Conservation (phyloP, 768 basidiomycete species). For the Phylloporus rhodoxanthus region DNA sequence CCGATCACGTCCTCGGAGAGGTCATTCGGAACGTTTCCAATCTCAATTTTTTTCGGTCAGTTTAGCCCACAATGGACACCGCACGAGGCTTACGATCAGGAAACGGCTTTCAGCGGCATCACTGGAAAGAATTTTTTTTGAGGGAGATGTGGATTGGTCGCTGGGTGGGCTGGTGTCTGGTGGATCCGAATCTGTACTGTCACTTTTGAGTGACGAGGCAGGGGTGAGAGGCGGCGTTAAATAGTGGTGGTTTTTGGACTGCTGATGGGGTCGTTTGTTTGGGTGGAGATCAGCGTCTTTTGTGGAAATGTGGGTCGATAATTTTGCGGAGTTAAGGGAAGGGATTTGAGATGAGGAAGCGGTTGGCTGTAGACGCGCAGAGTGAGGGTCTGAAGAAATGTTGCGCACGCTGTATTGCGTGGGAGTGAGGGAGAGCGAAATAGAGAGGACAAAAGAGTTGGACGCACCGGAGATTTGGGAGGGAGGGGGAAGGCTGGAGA, state of each 20-base stretch:
- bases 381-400: slow-evolving; percentile 22
- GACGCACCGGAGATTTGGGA: slow-evolving; percentile 62
- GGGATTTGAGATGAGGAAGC: slow-evolving; percentile 15
- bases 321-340: slow-evolving; percentile 11
- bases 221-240: slow-evolving; percentile 70
- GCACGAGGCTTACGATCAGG: slow-evolving; percentile 23
- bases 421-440: slow-evolving; percentile 7
- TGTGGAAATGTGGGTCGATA: slow-evolving; percentile 6
- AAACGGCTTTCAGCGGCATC: slow-evolving; percentile 28
- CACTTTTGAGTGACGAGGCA: slow-evolving; percentile 46
- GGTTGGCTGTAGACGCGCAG: slow-evolving; percentile 24
- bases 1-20: slow-evolving; percentile 28
- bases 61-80: not conserved
- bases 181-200: slow-evolving; percentile 31
- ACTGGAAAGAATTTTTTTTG: slow-evolving; percentile 3
- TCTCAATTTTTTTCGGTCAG: slow-evolving; percentile 25
- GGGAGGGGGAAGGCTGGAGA: slow-evolving; percentile 60
- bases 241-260: slow-evolving; percentile 32
- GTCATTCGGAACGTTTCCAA: slow-evolving; percentile 35
- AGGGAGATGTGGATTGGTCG: slow-evolving; percentile 18
- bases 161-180: slow-evolving; percentile 22
- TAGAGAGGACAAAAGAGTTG: not conserved
- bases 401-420: slow-evolving; percentile 25
- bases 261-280: slow-evolving; percentile 17
- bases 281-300: slow-evolving; percentile 18